Evolutionary conservation across 345 rosid species (phyloP), one percentile per base, ranked within the genome.

Genomic region (Eutrema heterophyllum): DNA sequence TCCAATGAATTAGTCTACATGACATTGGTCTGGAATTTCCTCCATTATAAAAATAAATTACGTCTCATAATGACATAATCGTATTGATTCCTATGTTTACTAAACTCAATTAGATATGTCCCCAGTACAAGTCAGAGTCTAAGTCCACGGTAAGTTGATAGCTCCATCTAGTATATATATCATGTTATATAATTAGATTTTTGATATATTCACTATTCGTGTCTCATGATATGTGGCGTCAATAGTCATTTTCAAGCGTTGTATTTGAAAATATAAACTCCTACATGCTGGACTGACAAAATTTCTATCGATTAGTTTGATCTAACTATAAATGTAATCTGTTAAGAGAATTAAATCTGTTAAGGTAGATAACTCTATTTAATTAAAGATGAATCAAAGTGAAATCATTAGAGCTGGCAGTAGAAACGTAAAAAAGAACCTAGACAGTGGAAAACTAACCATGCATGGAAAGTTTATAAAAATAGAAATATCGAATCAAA

Each of bases 391-490:
- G 18, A 60, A 10, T 49, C 58, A 48, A 11, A n/a, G 45, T 46
- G 40, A 36, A 60, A 11, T 15, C 41, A 13, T 15, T 49, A 50
- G 52, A 50, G 60, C 60, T 71, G 68, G 59, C 75, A 71, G 49
- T 16, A 10, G 52, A 52, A 49, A 50, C 68, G 26, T 60, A 61
- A 27, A n/a, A 16, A 50, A 61, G 75, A 71, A 61, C 52, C 68
- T 71, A 61, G 75, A 60, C 75, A 15, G 11, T 49, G 26, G 27
- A 21, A 12, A 45, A 35, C 16, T 26, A 36, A 70, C 38, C 58
- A 59, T 35, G 58, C 30, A n/a, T 70, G 44, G 48, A 5, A 61
- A 27, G 16, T n/a, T 13, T 48, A 36, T 4, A 65, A 64, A 65
- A 45, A 45, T 73, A 64, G 71, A 56, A 55, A 6, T 21, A 64